These are phyloP conservation scores for Osmozyma mogii DNA, from an alignment of 805 yeast species.

Conservation along the genomic window DNA sequence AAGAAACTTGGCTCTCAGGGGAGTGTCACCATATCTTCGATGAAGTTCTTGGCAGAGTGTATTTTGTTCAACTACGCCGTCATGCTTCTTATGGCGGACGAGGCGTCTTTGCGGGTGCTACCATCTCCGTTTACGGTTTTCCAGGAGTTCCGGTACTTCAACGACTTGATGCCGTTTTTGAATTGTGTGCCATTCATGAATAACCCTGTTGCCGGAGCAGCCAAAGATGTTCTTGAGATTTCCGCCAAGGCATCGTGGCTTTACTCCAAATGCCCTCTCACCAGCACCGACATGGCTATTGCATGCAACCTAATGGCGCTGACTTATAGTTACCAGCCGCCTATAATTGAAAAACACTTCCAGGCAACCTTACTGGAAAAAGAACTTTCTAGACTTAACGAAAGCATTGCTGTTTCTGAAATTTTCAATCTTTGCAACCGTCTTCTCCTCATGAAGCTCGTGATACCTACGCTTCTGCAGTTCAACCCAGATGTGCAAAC, in stretches of 20 bases:
- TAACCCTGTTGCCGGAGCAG: conserved; percentile 34
- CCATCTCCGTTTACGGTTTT: conserved; percentile 36
- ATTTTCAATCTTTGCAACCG: too few relatives aligned
- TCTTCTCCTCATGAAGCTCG: too few relatives aligned
- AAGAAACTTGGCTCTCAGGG: conserved; percentile 1
- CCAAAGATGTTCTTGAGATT: conserved; percentile 28
- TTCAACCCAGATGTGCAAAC: too few relatives aligned
- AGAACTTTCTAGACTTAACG: too few relatives aligned
- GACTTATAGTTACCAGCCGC: too few relatives aligned
- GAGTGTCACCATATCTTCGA: conserved; percentile 1
- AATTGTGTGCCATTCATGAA: conserved; percentile 36
- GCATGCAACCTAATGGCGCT: conserved; percentile 4
- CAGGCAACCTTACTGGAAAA: too few relatives aligned
- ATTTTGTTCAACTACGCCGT: conserved; percentile 36
- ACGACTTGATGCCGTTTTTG: conserved; percentile 10
- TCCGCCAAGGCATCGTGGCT: conserved; percentile 32
- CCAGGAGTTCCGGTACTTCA: conserved; percentile 4
- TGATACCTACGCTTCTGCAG: too few relatives aligned
- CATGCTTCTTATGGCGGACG: conserved; percentile 27
- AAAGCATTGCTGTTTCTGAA: too few relatives aligned
- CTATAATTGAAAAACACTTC: too few relatives aligned
- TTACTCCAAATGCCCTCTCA: conserved; percentile 13
- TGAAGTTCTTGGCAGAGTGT: conserved; percentile 35
- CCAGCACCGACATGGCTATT: not conserved
- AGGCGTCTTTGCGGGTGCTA: conserved; percentile 16